These are phyloP conservation scores for Aspergillus eucalypticola DNA, from an alignment of 2,329 filamentous ascomycete species.

Conservation along the genomic window DNA sequence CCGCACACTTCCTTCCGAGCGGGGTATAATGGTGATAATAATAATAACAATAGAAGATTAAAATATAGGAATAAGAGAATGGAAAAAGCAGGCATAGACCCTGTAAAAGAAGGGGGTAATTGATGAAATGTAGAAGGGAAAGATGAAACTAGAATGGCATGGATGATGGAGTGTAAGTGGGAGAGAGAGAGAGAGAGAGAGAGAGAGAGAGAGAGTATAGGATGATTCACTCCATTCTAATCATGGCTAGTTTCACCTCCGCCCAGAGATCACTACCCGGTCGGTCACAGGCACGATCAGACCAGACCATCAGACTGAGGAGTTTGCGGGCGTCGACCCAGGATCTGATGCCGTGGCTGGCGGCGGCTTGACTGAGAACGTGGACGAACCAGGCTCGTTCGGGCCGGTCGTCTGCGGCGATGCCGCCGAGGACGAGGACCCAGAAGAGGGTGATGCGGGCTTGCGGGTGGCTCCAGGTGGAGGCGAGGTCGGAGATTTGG, in stretches of 20 bases:
- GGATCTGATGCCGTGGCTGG: conserved; percentile 20
- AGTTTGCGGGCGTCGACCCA: conserved; percentile 30
- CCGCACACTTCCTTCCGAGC: too few relatives aligned
- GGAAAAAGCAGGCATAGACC: too few relatives aligned
- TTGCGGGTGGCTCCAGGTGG: conserved; percentile 29
- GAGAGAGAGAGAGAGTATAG: not conserved
- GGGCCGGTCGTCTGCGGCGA: conserved; percentile 35
- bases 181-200: too few relatives aligned
- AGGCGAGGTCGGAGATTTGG: conserved; percentile 19
- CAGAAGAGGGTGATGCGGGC: conserved; percentile 35
- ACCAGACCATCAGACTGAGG: conserved; percentile 37
- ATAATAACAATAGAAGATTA: too few relatives aligned
- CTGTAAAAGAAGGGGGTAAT: too few relatives aligned
- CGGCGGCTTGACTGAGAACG: conserved; percentile 25
- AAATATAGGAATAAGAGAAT: too few relatives aligned
- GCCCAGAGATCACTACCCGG: conserved; percentile 32
- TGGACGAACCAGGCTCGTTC: conserved; percentile 38
- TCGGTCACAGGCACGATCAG: conserved; percentile 36
- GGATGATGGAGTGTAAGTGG: too few relatives aligned
- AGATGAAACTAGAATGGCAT: not conserved
- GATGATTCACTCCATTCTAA: not conserved
- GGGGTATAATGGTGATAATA: too few relatives aligned
- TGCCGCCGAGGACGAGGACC: conserved; percentile 40
- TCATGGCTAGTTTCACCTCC: conserved; percentile 20
- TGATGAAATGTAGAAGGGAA: too few relatives aligned